Conservation (phyloP, 208 protist genomes). For the Phytomonas francai region DNA sequence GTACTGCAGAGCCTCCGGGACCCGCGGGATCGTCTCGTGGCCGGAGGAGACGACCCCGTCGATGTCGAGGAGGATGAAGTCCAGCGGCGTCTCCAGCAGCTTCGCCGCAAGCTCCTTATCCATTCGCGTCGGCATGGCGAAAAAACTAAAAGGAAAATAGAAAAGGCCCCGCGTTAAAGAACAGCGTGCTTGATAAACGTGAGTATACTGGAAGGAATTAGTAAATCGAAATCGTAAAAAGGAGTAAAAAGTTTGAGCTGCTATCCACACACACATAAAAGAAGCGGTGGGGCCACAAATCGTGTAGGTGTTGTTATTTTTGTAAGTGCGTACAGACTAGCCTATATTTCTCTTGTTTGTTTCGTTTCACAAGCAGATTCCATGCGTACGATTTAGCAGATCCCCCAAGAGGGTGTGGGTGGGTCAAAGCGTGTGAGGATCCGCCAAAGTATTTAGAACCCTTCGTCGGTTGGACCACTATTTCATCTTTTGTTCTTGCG, state of each 20-base stretch:
- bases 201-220: no score
- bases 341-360: conserved; percentile 15
- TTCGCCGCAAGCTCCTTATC: conserved; percentile 17
- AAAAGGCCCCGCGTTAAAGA: no score
- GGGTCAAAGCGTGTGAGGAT: no score
- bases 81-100: conserved; percentile 25
- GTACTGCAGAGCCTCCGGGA: conserved; percentile 47
- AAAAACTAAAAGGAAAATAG: no score
- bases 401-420: neutral
- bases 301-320: conserved; percentile 7
- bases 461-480: no score
- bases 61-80: conserved; percentile 65
- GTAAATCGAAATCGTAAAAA: neutral
- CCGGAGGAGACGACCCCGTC: conserved; percentile 74
- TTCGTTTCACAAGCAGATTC: neutral
- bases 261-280: neutral
- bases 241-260: neutral
- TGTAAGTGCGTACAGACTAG: conserved; percentile 13
- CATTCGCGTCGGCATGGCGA: conserved; percentile 18
- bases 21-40: conserved; percentile 25
- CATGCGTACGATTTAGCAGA: neutral
- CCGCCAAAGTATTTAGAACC: no score
- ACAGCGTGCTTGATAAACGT: no score
- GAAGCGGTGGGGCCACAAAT: neutral
- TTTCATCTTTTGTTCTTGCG: neutral